phyloP scores from a whole-genome alignment of 2,329 filamentous ascomycete species.

The Arthrobotrys conoides region DNA sequence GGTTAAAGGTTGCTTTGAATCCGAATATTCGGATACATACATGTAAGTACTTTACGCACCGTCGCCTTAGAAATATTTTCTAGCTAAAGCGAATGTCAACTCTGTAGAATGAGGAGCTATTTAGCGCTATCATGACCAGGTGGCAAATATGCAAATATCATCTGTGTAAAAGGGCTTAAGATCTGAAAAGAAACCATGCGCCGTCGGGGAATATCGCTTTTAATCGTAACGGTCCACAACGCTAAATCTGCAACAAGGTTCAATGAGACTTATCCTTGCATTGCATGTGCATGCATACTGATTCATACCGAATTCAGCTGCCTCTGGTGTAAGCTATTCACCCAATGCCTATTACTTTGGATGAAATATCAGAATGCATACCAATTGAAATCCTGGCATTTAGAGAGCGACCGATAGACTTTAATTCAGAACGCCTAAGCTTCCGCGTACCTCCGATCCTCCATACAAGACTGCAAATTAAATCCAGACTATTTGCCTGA shows the following conservation, averaged over 20 bases:
- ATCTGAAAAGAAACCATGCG: too few relatives aligned
- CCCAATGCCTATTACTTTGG: not conserved
- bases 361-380: not conserved
- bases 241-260: constrained; percentile 33
- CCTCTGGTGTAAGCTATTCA: not conserved
- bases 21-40: too few relatives aligned
- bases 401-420: not conserved
- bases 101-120: too few relatives aligned
- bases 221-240: constrained; percentile 48
- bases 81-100: too few relatives aligned
- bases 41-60: too few relatives aligned
- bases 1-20: too few relatives aligned
- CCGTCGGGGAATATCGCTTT: constrained; percentile 52
- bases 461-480: not conserved
- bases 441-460: not conserved
- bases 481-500: not conserved
- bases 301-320: not conserved
- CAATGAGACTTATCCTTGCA: not conserved
- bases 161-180: not conserved
- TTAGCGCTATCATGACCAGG: too few relatives aligned
- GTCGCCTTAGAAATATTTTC: too few relatives aligned
- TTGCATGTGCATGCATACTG: too few relatives aligned
- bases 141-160: too few relatives aligned
- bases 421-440: not conserved
- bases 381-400: not conserved